Conservation (phyloP, 208 protist genomes). For the Crithidia bombi region DNA sequence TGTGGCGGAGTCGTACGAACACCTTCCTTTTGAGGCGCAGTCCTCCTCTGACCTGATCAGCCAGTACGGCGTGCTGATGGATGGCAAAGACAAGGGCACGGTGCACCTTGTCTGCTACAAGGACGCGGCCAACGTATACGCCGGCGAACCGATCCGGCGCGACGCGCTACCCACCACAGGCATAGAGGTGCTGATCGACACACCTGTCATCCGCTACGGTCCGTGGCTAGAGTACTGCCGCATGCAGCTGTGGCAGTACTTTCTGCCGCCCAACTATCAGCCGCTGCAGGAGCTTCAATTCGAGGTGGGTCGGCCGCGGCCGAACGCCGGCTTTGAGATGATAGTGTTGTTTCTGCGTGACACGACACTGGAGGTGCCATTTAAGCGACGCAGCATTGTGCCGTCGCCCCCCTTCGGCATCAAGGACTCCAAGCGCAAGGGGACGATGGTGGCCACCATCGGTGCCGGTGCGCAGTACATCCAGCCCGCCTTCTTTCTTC, state of each 20-base stretch:
- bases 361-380: slow-evolving; percentile 72
- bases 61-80: slow-evolving; percentile 79
- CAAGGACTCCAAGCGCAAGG: slow-evolving; percentile 68
- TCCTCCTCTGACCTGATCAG: slow-evolving; percentile 64
- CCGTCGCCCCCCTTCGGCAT: slow-evolving; percentile 90
- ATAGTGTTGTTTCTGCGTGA: slow-evolving; percentile 77
- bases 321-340: slow-evolving; percentile 77
- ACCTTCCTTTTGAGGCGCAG: slow-evolving; percentile 32
- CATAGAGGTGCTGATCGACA: slow-evolving; percentile 81
- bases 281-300: slow-evolving; percentile 68
- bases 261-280: slow-evolving; percentile 78
- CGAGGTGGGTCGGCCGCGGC: slow-evolving; percentile 69
- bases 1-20: slow-evolving; percentile 26
- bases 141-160: slow-evolving; percentile 62
- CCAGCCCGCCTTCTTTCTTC: slow-evolving; percentile 69
- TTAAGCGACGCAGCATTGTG: slow-evolving; percentile 73
- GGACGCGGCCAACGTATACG: slow-evolving; percentile 84
- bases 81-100: slow-evolving; percentile 65
- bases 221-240: slow-evolving; percentile 88
- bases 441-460: slow-evolving; percentile 57
- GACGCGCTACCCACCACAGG: slow-evolving; percentile 69
- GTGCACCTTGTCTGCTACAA: slow-evolving; percentile 82
- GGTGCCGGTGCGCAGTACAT: slow-evolving; percentile 83
- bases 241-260: slow-evolving; percentile 77
- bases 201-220: slow-evolving; percentile 69